Evolutionary conservation across 257 asterid species (phyloP).

Genomic region (Anisodus tanguticus): DNA sequence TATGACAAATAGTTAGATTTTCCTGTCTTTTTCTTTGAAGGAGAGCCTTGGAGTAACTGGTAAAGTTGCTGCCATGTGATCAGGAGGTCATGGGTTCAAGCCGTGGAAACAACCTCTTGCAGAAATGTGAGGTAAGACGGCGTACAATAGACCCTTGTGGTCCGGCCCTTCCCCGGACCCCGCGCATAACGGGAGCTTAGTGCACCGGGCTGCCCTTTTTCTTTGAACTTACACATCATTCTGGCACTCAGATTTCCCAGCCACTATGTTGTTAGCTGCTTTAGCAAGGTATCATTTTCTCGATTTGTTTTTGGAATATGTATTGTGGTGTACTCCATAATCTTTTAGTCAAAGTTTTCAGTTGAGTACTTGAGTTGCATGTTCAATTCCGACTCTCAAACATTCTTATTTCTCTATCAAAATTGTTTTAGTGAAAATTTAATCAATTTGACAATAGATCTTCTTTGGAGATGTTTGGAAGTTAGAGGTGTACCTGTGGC

Average conservation of each 20-base stretch:
- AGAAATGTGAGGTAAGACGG: too few species aligned
- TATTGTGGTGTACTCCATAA: background rate
- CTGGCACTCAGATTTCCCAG: slow-evolving; percentile 7
- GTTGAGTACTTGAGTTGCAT: slow-evolving; percentile 6
- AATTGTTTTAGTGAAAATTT: background rate
- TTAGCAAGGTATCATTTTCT: background rate
- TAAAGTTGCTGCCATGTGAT: too few species aligned
- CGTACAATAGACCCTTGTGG: too few species aligned
- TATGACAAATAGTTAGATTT: background rate
- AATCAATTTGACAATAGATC: slow-evolving; percentile 2
- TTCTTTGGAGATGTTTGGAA: too few species aligned
- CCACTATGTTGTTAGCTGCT: slow-evolving; percentile 2
- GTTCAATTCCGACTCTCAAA: background rate
- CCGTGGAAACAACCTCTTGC: too few species aligned
- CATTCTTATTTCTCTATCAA: background rate
- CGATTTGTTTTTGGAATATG: background rate
- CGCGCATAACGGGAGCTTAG: too few species aligned
- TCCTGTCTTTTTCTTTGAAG: too few species aligned
- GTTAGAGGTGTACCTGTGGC: too few species aligned
- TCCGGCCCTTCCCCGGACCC: too few species aligned
- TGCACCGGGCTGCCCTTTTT: background rate
- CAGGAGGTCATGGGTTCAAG: too few species aligned
- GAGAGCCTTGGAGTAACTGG: too few species aligned
- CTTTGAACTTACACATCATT: slow-evolving; percentile 4
- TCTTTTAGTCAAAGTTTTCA: background rate